Base-by-base conservation (phyloP, 192 early-diverging fungal species). In the Irineochytrium annulatum region DNA sequence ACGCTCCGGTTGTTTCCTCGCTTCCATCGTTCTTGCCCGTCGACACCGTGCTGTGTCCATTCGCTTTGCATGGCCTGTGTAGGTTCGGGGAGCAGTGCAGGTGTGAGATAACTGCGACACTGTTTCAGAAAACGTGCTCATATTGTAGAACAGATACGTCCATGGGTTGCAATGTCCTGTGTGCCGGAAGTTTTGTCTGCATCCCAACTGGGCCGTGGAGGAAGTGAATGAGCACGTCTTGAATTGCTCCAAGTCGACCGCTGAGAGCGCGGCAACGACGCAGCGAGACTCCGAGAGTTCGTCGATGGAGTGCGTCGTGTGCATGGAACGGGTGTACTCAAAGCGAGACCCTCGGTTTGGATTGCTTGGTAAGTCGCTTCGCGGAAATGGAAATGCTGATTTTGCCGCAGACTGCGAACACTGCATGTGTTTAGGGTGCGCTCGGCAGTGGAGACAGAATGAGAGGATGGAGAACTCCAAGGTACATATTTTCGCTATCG, bases 341-440 rank as follows among this genome's bases (percentile, higher is more conserved):
- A 79, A 79, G 59, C 29, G 57, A 19, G 77, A 80, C 51, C 66
- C 74, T 28, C 59, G 80, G 17, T 82, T 77, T 67, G 79, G 76
- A 39, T 52, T 81, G 17, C 45, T 81, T 35, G 52, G 70, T 76
- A 53, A 48, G 67, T 52, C 56, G 19, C 33, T 57, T 61, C 17
- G 26, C 19, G 29, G 8, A 5, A 14, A 19, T 35, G 63, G 5
- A n/a, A 16, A 20, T 17, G 27, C 33, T n/a, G 34, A 0, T 17
- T 57, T 54, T 27, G 24, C 19, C 28, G 16, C 6, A 72, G 71
- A 43, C 16, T 82, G 80, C 39, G 72, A 79, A 4, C 80, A 82
- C 54, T 78, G 80, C 57, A 72, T 74, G 17, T 81, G 79, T 54
- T 59, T 78, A 22, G 57, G 61, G 33, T 81, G 79, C 51, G 71